Percentiles rank a stretch among this genome's conserved stretches.
Evolutionary conservation across 2,329 filamentous ascomycete genomes (phyloP).

Genomic region (Diaporthe citriasiana): DNA sequence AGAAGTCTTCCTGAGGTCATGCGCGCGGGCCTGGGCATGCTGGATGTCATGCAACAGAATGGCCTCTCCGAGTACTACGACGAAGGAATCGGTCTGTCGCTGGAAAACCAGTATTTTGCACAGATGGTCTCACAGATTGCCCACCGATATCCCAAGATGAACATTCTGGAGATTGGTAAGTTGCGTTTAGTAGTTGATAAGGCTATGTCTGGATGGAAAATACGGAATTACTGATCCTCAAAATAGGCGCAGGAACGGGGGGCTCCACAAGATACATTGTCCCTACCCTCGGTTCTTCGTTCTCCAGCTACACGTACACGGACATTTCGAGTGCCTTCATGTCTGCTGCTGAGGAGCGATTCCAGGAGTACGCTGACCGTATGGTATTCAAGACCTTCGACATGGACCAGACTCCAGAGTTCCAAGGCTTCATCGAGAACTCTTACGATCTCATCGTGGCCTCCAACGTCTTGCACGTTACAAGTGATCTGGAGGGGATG

Average conservation of each 20-base stretch:
- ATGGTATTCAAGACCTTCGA: constrained; percentile 44
- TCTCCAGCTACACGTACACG: constrained; percentile 57
- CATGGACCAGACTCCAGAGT: constrained; percentile 46
- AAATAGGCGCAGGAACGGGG: neutral
- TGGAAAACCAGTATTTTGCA: neutral
- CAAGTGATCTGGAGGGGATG: constrained; percentile 43
- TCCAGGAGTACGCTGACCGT: neutral
- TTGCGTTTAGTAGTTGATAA: too few species aligned
- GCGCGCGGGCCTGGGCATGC: too few species aligned
- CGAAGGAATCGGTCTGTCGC: too few species aligned
- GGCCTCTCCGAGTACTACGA: too few species aligned
- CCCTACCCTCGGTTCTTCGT: too few species aligned
- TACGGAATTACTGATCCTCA: too few species aligned
- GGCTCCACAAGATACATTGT: neutral
- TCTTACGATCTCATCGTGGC: constrained; percentile 52
- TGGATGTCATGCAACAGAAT: too few species aligned
- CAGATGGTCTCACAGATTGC: neutral
- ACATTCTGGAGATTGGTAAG: constrained; percentile 11
- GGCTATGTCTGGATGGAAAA: too few species aligned
- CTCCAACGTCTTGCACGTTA: constrained; percentile 50
- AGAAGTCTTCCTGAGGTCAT: too few species aligned
- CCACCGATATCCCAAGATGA: constrained; percentile 4
- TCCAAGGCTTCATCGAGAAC: constrained; percentile 50
- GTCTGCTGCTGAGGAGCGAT: constrained; percentile 44
- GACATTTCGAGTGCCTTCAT: constrained; percentile 58